A percentile compares a stretch with the other conserved stretches of the same genome.
Evolutionary conservation across 345 rosid genomes (phyloP).

Genomic region (Pistacia vera): DNA sequence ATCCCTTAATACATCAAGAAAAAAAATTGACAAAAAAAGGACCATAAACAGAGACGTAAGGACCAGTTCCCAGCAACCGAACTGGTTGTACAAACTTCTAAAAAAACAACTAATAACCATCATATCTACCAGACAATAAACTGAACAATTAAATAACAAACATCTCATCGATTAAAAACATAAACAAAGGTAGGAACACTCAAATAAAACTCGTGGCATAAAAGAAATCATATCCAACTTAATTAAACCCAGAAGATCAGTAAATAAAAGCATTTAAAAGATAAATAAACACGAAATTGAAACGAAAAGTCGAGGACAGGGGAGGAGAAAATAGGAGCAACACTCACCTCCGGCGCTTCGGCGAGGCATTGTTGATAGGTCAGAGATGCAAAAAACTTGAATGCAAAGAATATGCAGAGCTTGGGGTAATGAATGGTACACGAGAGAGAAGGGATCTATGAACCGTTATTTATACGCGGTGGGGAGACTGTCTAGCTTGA

Average conservation of each 20-base stretch:
- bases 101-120: too few species aligned
- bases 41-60: too few species aligned
- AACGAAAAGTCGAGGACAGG: background rate
- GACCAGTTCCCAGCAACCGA: background rate
- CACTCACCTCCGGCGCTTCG: constrained; percentile 26
- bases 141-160: background rate
- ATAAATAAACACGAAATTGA: background rate
- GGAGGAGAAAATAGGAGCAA: background rate
- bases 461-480: background rate
- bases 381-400: background rate
- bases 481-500: background rate
- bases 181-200: too few species aligned
- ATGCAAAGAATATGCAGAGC: background rate
- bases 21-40: too few species aligned
- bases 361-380: constrained; percentile 16
- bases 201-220: too few species aligned
- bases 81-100: background rate
- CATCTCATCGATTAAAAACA: background rate
- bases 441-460: background rate
- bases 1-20: too few species aligned
- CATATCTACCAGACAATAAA: background rate
- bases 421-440: background rate
- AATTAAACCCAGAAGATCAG: background rate
- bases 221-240: too few species aligned
- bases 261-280: background rate